These are phyloP conservation scores for Quercus parvula DNA, from an alignment of 306 rosid genomes.

Conservation along the genomic window DNA sequence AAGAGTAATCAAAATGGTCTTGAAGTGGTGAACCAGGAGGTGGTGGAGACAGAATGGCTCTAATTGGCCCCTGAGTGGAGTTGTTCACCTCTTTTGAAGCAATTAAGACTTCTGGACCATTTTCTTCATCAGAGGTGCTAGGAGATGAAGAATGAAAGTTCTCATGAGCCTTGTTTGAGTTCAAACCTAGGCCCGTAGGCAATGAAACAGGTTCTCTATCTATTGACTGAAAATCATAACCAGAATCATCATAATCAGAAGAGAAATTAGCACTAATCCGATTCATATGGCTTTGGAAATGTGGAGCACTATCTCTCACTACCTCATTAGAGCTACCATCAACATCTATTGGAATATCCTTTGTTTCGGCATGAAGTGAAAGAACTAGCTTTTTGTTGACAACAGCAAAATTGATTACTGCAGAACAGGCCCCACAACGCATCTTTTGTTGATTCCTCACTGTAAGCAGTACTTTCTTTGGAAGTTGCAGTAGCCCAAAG, in stretches of 20 bases:
- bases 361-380: slow-evolving; percentile 43
- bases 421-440: slow-evolving; percentile 79
- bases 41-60: slow-evolving; percentile 46
- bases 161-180: slow-evolving; percentile 61
- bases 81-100: slow-evolving; percentile 40
- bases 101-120: slow-evolving; percentile 48
- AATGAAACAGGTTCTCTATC: slow-evolving; percentile 63
- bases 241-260: slow-evolving; percentile 76
- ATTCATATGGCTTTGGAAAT: slow-evolving; percentile 39
- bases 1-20: slow-evolving; percentile 63
- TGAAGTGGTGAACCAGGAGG: slow-evolving; percentile 79
- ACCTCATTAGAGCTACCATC: slow-evolving; percentile 36
- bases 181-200: slow-evolving; percentile 40
- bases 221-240: slow-evolving; percentile 76
- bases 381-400: slow-evolving; percentile 57
- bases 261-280: slow-evolving; percentile 59
- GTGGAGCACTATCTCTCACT: slow-evolving; percentile 29
- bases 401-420: slow-evolving; percentile 50
- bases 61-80: slow-evolving; percentile 42
- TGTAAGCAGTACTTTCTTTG: slow-evolving; percentile 49
- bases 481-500: slow-evolving; percentile 80
- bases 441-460: slow-evolving; percentile 58
- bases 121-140: slow-evolving; percentile 71
- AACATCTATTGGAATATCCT: slow-evolving; percentile 26
- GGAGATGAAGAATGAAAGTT: slow-evolving; percentile 71